Base-by-base conservation (phyloP, 2,329 filamentous ascomycete genomes). In the Ciborinia camelliae region DNA sequence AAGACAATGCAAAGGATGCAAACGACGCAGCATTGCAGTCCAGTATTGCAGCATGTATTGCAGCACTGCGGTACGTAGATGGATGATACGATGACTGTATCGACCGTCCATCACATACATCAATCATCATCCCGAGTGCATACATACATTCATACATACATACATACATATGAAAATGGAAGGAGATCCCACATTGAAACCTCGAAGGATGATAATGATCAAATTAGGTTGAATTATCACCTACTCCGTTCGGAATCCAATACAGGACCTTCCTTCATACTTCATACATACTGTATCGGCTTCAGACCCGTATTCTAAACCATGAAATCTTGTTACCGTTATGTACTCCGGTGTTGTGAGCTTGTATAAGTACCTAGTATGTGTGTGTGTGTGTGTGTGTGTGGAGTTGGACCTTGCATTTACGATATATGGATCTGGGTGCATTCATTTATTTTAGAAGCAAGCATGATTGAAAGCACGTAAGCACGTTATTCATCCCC, bases 371-470 rank as follows among this genome's bases (percentile, higher is more conserved):
- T n/a, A n/a, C n/a, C n/a, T n/a, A n/a, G 23, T 41, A 12, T 55
- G 10, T n/a, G 35, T 55, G 43, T 28, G 37, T 37, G 5, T 55
- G 41, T 45, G 18, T 45, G 28, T 52, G n/a, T 23, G 9, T 47
- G 41, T 47, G 28, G 41, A 47, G 55, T 58, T 47, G 55, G 41
- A 58, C 55, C 41, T 58, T 58, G 55, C 41, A 47, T 58, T 47
- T 58, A 58, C 28, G 55, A 47, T 47, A 26, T 47, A 12, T 58
- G 55, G 41, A 47, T 47, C 55, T 47, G 41, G 39, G 35, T 47
- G 41, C 26, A 23, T 45, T 32, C 39, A 45, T 45, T n/a, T 5
- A 57, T 47, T 45, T 57, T n/a, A 7, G 12, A 32, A 45, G 53
- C 39, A 30, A 45, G 14, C 28, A 45, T 43, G 26, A 20, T 45